A percentile compares a stretch with the other conserved stretches of the same genome.
These are phyloP conservation scores for Allium fistulosum DNA, from an alignment of 106 monocot genomes.

Conservation along the genomic window DNA sequence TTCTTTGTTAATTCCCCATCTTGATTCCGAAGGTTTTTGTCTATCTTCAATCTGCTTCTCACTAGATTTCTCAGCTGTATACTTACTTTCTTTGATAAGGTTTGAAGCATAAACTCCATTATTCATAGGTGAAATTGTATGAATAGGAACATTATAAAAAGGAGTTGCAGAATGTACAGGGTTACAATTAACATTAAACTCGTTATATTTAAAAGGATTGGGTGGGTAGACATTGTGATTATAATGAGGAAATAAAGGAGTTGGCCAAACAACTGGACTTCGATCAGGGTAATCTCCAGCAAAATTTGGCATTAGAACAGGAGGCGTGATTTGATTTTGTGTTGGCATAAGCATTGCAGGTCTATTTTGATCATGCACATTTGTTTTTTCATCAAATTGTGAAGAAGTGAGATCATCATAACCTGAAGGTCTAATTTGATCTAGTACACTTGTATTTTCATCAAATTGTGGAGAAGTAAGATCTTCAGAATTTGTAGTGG, in stretches of 20 bases:
- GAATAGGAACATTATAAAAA: constrained; percentile 8
- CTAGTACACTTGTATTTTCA: neutral
- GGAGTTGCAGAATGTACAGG: constrained; percentile 31
- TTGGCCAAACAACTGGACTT: constrained; percentile 33
- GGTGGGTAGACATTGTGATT: constrained; percentile 31
- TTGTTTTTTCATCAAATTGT: neutral
- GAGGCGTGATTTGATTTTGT: constrained; percentile 12
- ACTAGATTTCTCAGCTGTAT: neutral
- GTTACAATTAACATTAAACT: constrained; percentile 7
- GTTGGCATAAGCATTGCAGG: constrained; percentile 2
- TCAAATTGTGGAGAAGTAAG: constrained; percentile 36
- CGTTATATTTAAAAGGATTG: constrained; percentile 39
- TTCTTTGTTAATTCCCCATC: neutral
- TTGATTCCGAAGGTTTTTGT: neutral
- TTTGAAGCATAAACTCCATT: neutral
- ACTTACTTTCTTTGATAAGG: too few species aligned
- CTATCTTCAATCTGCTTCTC: neutral
- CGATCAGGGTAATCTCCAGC: constrained; percentile 31
- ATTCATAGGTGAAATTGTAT: too few species aligned
- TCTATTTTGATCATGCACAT: neutral
- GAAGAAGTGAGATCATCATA: constrained; percentile 67
- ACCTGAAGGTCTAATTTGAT: constrained; percentile 35
- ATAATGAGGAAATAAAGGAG: constrained; percentile 37
- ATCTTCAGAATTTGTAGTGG: constrained; percentile 84
- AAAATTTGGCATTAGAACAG: constrained; percentile 21